phyloP scores from a whole-genome alignment of 371 early-diverging fungal species.

The Mucor plumbeus region DNA sequence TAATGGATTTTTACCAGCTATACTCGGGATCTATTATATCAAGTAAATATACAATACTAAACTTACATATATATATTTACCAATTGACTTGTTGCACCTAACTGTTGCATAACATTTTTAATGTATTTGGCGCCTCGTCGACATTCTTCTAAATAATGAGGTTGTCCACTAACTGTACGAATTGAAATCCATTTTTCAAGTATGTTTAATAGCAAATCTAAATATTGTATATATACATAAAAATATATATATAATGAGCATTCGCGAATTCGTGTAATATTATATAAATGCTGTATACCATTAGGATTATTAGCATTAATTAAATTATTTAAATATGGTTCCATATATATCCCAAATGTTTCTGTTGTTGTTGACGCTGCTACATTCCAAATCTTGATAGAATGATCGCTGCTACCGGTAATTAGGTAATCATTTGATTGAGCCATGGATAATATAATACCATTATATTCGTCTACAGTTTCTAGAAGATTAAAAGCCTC shows the following conservation, averaged over 20 bases:
- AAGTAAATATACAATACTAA: background rate
- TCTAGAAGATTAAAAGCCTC: slow-evolving; percentile 69
- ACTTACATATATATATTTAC: slow-evolving; percentile 20
- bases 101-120: slow-evolving; percentile 69
- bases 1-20: slow-evolving; percentile 72
- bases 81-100: slow-evolving; percentile 76
- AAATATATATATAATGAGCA: background rate
- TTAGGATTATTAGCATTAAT: background rate
- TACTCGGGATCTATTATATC: slow-evolving; percentile 58
- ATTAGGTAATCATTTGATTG: slow-evolving; percentile 63
- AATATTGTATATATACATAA: background rate
- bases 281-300: background rate
- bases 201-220: slow-evolving; percentile 66
- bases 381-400: slow-evolving; percentile 60
- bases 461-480: slow-evolving; percentile 64
- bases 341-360: slow-evolving; percentile 12
- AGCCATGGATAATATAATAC: slow-evolving; percentile 70
- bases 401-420: slow-evolving; percentile 72
- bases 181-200: slow-evolving; percentile 76
- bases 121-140: slow-evolving; percentile 77
- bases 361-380: background rate
- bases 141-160: slow-evolving; percentile 74
- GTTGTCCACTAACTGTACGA: slow-evolving; percentile 71
- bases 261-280: background rate
- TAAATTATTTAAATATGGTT: background rate